Base-by-base conservation (phyloP, 192 early-diverging fungal species). In the Coemansia pectinata region DNA sequence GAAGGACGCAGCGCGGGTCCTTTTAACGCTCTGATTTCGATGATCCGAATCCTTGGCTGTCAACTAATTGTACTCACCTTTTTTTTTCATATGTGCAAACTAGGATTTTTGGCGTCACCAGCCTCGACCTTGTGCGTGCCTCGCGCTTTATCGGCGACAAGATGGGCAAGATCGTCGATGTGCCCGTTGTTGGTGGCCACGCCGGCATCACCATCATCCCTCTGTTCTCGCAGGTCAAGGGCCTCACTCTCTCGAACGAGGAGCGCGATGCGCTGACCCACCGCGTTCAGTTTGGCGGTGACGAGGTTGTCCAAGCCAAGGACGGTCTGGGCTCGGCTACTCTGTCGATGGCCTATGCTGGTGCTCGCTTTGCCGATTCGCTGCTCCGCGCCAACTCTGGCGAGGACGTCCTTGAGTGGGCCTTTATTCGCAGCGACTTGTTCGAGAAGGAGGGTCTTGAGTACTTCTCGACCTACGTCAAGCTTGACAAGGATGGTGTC, bases 231-330 rank as follows among this genome's bases (percentile, higher is more conserved):
- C 90, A 95, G 88, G 80, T 85, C 39, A 79, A 86, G 63, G 67
- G 79, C 67, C 78, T 91, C 12, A 70, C 81, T 52, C 93, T 96
- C 71, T 85, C 88, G 75, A 82, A 94, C 73, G 94, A 95, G 69
- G 90, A 98, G 86, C 85, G 93, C 69, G 93, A 95, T 63, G 87
- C 86, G 19, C 86, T 99, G 65, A 98, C 96, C 67, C 71, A 99
- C 87, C 93, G 98, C 62, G 96, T 99, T 70, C 98, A 99, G 87
- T 99, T 91, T 75, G 98, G 96, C 77, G 98, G 98, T 71, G 98
- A 99, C 76, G 98, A 99, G 80, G 98, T 99, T 64, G 98, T 99
- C 79, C 93, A 99, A 90, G 98, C 98, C 77, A 99, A 99, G 91
- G 91, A 95, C 86, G 97, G 97, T 65, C 88, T 90, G 23, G 95